These are phyloP conservation scores for Metroxylon sagu DNA, from an alignment of 176 grass and related monocot genomes.

Conservation along the genomic window DNA sequence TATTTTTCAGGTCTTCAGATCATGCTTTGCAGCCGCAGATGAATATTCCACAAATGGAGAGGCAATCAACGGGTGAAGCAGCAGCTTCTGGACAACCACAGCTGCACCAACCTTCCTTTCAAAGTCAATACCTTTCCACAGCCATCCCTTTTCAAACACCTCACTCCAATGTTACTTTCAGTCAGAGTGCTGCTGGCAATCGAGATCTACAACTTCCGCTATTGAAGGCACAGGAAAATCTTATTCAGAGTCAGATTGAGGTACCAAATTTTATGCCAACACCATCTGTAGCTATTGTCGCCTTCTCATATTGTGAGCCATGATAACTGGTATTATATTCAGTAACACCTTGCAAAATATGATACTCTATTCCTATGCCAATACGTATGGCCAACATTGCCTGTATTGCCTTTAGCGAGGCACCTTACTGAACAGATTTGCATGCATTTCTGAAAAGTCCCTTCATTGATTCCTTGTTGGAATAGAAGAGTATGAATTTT, in stretches of 20 bases:
- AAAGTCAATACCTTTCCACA: neutral
- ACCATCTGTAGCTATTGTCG: slow-evolving; percentile 9
- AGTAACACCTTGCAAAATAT: neutral
- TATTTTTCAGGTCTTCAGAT: slow-evolving; percentile 11
- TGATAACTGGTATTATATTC: slow-evolving; percentile 3
- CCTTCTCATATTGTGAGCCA: slow-evolving; percentile 1
- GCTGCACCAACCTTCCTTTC: neutral
- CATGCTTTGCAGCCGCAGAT: neutral
- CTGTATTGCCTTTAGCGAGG: no score
- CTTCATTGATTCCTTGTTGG: no score
- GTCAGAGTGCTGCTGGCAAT: neutral
- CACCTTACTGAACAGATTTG: no score
- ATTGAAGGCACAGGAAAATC: slow-evolving; percentile 18
- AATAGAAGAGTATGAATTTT: no score
- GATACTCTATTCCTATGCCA: no score
- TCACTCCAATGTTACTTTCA: neutral
- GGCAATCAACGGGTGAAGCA: neutral
- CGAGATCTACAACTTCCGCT: neutral
- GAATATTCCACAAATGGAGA: neutral
- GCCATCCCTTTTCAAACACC: neutral
- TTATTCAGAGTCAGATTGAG: slow-evolving; percentile 22
- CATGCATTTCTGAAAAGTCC: no score
- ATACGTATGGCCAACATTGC: no score
- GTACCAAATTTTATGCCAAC: slow-evolving; percentile 1
- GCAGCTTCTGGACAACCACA: neutral